Evolutionary conservation across 495 filamentous ascomycete species (phyloP), one percentile per base, ranked within the genome.

Genomic region (Penicillium chermesinum): DNA sequence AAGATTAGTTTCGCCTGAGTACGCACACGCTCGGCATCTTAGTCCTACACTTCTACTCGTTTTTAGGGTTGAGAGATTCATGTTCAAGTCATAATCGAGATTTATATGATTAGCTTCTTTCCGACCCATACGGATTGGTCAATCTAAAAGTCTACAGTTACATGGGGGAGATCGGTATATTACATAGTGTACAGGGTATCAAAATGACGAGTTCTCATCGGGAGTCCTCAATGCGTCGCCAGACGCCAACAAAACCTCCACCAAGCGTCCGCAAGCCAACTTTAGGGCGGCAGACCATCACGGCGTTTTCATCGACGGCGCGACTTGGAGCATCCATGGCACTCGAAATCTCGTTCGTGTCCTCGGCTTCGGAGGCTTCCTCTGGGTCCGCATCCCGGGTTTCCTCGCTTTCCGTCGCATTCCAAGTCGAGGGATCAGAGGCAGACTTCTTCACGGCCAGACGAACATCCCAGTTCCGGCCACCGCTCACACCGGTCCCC

Each of bases 211-310:
- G 40, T 53, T 38, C 55, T 14, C 43, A 47, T 37, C 25, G 10
- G 4, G 25, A 30, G 25, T 70, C 67, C 57, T 74, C 70, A 16
- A 74, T 65, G 14, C 65, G 79, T 44, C 77, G 77, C 75, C 81
- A 89, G 3, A 89, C 61, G 1, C 72, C 86, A 41, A 90, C 67
- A 55, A 90, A 90, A 0, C 86, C 86, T 14, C 86, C 86, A 1
- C 83, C 86, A 9, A 79, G 66, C 27, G 85, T 68, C 32, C 67
- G 65, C 19, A 77, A 58, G 1, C 85, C 85, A 20, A 81, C 81
- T 56, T 82, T 86, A 0, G 86, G 86, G 30, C 85, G 69, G 52
- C 86, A 88, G 7, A 90, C 74, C 59, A 86, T 74, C 14, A 75
- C 74, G 53, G 61, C 70, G 3, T 77, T 76, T 4, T 38, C 44